Percentiles rank a stretch among this genome's conserved stretches.
These are phyloP conservation scores for Aspergillus diversus DNA, from an alignment of 495 filamentous ascomycete genomes.

Conservation along the genomic window DNA sequence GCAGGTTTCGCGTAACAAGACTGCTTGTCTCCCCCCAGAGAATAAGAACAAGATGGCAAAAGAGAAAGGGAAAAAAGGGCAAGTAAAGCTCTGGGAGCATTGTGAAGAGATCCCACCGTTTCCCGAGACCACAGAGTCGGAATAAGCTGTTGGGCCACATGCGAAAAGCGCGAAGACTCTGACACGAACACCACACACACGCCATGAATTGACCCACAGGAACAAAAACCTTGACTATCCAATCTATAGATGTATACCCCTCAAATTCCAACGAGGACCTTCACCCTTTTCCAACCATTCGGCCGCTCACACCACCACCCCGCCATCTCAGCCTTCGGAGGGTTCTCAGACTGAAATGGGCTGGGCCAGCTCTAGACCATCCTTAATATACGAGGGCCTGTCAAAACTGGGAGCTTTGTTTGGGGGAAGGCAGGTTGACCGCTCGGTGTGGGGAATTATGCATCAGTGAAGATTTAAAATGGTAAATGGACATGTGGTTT, in stretches of 20 bases:
- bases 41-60: no score
- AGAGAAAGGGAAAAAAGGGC: no score
- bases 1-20: no score
- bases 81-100: no score
- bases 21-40: no score
- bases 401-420: background rate
- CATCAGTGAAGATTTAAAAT: slow-evolving; percentile 1
- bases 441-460: slow-evolving; percentile 9
- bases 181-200: background rate
- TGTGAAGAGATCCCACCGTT: no score
- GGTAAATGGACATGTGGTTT: slow-evolving; percentile 19
- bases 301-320: background rate
- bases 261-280: background rate
- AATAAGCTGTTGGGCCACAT: slow-evolving; percentile 2
- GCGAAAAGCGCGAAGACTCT: background rate
- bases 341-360: slow-evolving; percentile 5
- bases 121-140: background rate
- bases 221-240: background rate
- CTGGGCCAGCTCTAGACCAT: slow-evolving; percentile 13
- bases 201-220: background rate
- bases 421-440: background rate
- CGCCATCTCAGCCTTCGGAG: background rate
- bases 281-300: background rate
- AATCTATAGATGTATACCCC: background rate
- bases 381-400: background rate